Conservation (phyloP, 805 yeast genomes). For the Saturnispora diversa region DNA sequence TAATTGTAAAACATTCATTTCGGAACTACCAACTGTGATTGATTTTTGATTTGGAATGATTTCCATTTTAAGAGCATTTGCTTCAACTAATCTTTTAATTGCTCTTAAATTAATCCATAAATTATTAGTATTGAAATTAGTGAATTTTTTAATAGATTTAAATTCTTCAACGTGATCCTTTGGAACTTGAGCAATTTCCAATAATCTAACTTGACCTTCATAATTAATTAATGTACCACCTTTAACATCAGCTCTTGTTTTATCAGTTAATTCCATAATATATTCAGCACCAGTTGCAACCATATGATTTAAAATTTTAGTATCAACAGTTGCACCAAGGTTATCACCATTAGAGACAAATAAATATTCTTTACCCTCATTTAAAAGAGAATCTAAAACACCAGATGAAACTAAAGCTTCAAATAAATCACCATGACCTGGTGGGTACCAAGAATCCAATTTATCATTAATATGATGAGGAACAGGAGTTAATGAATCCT, state of each 20-base stretch:
- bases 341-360: slow-evolving; percentile 98
- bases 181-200: slow-evolving; percentile 98
- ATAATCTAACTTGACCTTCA: slow-evolving; percentile 86
- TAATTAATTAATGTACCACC: slow-evolving; percentile 98
- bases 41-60: slow-evolving; percentile 93
- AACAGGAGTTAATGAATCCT: slow-evolving; percentile 93
- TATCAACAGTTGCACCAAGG: slow-evolving; percentile 96
- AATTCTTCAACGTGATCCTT: slow-evolving; percentile 97
- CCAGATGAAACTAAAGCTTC: slow-evolving; percentile 87
- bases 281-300: slow-evolving; percentile 85
- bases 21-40: slow-evolving; percentile 66
- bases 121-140: slow-evolving; percentile 96
- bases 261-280: slow-evolving; percentile 97
- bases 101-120: slow-evolving; percentile 96
- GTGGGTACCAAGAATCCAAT: slow-evolving; percentile 93
- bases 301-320: slow-evolving; percentile 87
- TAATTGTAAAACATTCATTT: slow-evolving; percentile 81
- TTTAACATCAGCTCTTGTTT: slow-evolving; percentile 98
- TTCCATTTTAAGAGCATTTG: slow-evolving; percentile 76
- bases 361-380: slow-evolving; percentile 88
- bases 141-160: slow-evolving; percentile 95
- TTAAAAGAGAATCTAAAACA: slow-evolving; percentile 79
- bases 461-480: slow-evolving; percentile 69
- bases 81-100: slow-evolving; percentile 82
- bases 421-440: slow-evolving; percentile 98